phyloP scores from a whole-genome alignment of 768 basidiomycete genomes.

The Lactifluus pinguis region DNA sequence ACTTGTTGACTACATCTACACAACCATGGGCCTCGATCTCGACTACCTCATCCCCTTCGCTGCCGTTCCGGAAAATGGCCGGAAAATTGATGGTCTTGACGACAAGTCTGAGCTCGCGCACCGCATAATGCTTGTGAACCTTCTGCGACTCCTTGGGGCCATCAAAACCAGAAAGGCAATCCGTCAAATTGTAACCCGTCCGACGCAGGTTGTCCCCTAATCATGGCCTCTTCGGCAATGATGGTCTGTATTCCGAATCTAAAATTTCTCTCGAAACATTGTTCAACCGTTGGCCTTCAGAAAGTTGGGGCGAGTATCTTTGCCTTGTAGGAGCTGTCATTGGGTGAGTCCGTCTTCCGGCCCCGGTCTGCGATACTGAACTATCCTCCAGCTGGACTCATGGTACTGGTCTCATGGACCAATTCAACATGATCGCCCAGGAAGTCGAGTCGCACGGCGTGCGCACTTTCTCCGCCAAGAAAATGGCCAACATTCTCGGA shows the following conservation, averaged over 20 bases:
- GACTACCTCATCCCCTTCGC: conserved; percentile 99
- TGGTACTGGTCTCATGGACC: conserved; percentile 94
- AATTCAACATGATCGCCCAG: conserved; percentile 90
- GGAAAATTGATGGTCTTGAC: conserved; percentile 95
- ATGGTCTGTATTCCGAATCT: no score
- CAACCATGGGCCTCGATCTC: conserved; percentile 88
- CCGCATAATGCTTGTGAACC: conserved; percentile 36
- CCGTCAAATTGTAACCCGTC: conserved; percentile 28
- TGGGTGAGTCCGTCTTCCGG: no score
- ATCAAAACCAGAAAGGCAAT: conserved; percentile 98
- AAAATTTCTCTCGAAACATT: no score
- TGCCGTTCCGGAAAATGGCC: conserved; percentile 96
- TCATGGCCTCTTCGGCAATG: conserved; percentile 87
- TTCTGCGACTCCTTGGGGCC: conserved; percentile 91
- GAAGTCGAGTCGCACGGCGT: conserved; percentile 90
- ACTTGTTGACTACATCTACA: conserved; percentile 96
- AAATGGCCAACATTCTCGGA: conserved; percentile 55
- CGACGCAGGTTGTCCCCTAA: conserved; percentile 98
- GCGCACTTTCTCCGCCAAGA: conserved; percentile 1
- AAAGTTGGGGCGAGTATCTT: no score
- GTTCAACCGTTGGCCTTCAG: no score
- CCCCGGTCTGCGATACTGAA: no score
- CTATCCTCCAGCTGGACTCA: conserved; percentile 64
- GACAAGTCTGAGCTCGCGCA: conserved; percentile 98
- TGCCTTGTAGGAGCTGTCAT: no score